These are phyloP conservation scores for Carnegiea gigantea DNA, from an alignment of 179 eudicot genomes.

Conservation along the genomic window DNA sequence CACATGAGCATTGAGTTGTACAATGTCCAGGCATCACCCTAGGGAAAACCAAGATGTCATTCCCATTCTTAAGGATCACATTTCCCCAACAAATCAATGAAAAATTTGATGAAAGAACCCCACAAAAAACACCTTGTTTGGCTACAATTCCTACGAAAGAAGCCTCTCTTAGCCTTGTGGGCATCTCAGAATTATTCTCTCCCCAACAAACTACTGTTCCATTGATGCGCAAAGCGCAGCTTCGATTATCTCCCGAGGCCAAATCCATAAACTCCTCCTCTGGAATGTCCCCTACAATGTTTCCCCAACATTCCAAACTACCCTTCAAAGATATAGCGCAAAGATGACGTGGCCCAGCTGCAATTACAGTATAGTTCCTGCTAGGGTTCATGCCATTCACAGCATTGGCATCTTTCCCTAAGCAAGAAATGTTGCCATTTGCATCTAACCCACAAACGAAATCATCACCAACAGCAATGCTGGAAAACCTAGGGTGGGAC, in stretches of 20 bases:
- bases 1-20: constrained; percentile 46
- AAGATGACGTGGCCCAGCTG: constrained; percentile 46
- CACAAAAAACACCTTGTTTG: constrained; percentile 60
- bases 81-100: constrained; percentile 77
- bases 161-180: constrained; percentile 31
- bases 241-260: constrained; percentile 64
- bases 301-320: constrained; percentile 68
- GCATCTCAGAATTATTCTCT: constrained; percentile 38
- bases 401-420: constrained; percentile 14
- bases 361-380: constrained; percentile 46
- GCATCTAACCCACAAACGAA: constrained; percentile 60
- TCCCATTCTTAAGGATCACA: constrained; percentile 30
- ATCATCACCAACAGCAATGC: constrained; percentile 59
- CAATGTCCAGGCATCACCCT: constrained; percentile 69
- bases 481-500: constrained; percentile 25
- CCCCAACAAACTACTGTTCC: constrained; percentile 83
- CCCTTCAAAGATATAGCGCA: constrained; percentile 55
- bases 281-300: constrained; percentile 32
- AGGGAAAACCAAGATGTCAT: constrained; percentile 31
- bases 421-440: constrained; percentile 47
- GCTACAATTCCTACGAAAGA: constrained; percentile 48
- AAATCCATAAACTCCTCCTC: constrained; percentile 42
- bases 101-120: constrained; percentile 39
- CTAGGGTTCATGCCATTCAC: constrained; percentile 32
- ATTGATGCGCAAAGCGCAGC: constrained; percentile 55